Conservation (phyloP, 23 red algal species). For the Cyanidioschyzon merolae region DNA sequence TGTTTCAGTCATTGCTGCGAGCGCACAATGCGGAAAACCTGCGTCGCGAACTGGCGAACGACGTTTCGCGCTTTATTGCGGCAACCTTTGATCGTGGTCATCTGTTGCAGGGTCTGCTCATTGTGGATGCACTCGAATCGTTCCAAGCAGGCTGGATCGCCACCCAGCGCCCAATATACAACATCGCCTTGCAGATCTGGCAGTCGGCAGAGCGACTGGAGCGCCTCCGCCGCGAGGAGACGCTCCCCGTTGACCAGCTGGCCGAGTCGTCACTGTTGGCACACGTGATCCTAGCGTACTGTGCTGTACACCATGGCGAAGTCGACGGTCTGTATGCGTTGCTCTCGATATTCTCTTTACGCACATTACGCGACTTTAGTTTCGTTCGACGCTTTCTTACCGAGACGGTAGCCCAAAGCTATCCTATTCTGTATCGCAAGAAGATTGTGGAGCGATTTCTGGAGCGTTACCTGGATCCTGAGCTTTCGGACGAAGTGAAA, state of each 20-base stretch:
- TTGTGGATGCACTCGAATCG: conserved; percentile 43
- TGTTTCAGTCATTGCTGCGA: conserved; percentile 63
- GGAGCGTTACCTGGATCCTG: conserved; percentile 28
- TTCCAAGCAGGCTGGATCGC: conserved; percentile 45
- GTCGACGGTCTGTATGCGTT: conserved; percentile 63
- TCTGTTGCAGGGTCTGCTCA: conserved; percentile 29
- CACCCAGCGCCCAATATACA: conserved; percentile 30
- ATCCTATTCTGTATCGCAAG: conserved; percentile 19
- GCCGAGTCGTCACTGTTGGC: conserved; percentile 30
- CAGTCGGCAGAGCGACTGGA: conserved; percentile 32
- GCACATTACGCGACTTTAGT: conserved; percentile 67
- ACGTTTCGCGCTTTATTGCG: conserved; percentile 26
- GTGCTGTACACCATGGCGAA: conserved; percentile 23
- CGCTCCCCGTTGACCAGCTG: conserved; percentile 34
- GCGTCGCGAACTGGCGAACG: conserved; percentile 39
- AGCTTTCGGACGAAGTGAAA: conserved; percentile 44
- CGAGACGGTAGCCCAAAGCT: conserved; percentile 20
- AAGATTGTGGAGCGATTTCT: conserved; percentile 48
- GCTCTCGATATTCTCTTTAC: conserved; percentile 64
- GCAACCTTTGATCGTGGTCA: conserved; percentile 17
- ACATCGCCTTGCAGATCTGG: conserved; percentile 43
- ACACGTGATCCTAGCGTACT: conserved; percentile 52
- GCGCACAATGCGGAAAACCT: conserved; percentile 30
- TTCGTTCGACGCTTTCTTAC: conserved; percentile 60
- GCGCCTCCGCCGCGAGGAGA: conserved; percentile 44